phyloP scores from a whole-genome alignment of 2,329 filamentous ascomycete genomes.

The Penicillium rolfsii region DNA sequence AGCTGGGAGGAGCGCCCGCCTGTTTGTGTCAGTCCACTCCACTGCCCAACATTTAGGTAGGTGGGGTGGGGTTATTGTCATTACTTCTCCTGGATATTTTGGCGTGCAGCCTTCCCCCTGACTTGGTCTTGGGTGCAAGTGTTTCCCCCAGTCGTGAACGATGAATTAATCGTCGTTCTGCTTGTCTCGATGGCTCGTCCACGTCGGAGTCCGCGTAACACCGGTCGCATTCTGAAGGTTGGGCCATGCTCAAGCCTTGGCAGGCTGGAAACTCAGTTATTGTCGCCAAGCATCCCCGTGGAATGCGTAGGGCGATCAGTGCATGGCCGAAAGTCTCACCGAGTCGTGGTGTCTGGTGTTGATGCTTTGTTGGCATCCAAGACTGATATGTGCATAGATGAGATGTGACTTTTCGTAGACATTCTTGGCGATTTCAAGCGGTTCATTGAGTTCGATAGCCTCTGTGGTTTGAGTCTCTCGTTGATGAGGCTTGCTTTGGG shows the following conservation, averaged over 20 bases:
- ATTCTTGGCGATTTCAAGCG: neutral
- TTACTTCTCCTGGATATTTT: neutral
- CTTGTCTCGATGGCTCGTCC: neutral
- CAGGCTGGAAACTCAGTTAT: conserved; percentile 15
- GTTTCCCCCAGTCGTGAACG: neutral
- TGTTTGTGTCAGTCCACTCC: conserved; percentile 2
- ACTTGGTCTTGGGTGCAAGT: neutral
- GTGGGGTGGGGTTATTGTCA: conserved; percentile 3
- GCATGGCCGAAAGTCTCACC: neutral
- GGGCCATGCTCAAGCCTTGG: conserved; percentile 13
- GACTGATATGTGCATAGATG: neutral
- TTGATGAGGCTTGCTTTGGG: neutral
- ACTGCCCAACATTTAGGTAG: neutral
- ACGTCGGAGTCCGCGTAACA: conserved; percentile 5
- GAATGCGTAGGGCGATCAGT: conserved; percentile 2
- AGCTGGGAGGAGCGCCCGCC: neutral
- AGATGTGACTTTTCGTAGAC: neutral
- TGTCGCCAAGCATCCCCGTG: conserved; percentile 17
- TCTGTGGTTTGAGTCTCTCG: neutral
- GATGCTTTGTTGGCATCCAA: neutral
- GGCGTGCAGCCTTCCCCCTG: neutral
- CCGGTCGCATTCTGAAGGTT: conserved; percentile 21
- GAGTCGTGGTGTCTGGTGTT: neutral
- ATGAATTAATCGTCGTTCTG: neutral
- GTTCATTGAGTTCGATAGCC: neutral